A percentile compares a stretch with the other conserved stretches of the same genome.
Evolutionary conservation across 768 basidiomycete genomes (phyloP).

Genomic region (Pleurotus giganteus): DNA sequence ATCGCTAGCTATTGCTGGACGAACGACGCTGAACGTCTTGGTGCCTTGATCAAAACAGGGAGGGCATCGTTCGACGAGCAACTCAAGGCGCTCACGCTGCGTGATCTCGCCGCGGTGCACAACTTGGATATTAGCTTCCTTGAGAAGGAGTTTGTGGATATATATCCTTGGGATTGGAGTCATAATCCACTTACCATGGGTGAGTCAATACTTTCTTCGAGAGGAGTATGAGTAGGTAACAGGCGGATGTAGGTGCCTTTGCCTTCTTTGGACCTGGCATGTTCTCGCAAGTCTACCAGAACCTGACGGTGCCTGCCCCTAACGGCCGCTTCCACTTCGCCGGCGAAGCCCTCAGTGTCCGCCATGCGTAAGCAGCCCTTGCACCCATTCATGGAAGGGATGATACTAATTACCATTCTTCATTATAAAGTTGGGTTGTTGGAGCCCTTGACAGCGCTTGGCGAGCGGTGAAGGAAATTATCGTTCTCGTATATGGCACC

Average conservation of each 20-base stretch:
- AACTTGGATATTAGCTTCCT: constrained; percentile 19
- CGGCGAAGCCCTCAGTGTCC: constrained; percentile 34
- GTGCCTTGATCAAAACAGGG: constrained; percentile 25
- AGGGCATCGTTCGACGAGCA: constrained; percentile 13
- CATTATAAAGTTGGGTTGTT: constrained; percentile 30
- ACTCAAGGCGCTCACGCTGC: constrained; percentile 28
- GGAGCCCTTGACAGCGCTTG: constrained; percentile 36
- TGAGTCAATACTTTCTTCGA: constrained; percentile 15
- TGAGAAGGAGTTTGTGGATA: constrained; percentile 17
- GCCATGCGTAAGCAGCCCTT: constrained; percentile 24
- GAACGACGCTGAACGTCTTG: constrained; percentile 34
- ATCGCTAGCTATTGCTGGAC: constrained; percentile 43
- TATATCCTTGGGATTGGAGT: constrained; percentile 32
- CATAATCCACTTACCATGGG: constrained; percentile 30
- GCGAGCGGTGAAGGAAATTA: constrained; percentile 26
- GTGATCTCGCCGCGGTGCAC: constrained; percentile 29
- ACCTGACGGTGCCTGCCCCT: constrained; percentile 28
- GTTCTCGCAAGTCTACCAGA: constrained; percentile 28
- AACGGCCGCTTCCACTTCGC: constrained; percentile 31
- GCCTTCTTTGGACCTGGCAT: constrained; percentile 40
- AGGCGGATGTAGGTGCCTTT: constrained; percentile 29
- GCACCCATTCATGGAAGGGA: not conserved
- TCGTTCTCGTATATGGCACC: not conserved
- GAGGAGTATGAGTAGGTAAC: not conserved
- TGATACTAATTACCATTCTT: not conserved